Evolutionary conservation across 768 basidiomycete species (phyloP), one percentile per base, ranked within the genome.

Genomic region (Crepidotus variabilis): DNA sequence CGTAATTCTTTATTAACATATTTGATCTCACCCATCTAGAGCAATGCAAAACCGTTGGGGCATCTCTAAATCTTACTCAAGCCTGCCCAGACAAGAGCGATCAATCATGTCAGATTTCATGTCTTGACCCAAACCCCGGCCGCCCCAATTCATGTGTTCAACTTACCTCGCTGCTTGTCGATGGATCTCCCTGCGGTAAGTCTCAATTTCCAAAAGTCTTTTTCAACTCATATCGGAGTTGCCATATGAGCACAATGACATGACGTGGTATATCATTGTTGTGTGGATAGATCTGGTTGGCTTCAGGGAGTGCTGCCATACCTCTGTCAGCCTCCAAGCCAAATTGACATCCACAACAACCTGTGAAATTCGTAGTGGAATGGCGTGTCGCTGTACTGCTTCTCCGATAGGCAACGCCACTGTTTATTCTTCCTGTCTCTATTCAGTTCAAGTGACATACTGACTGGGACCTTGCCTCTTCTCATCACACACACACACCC

Each of bases 111-210:
- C 84, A 86, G 63, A 86, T 94, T 50, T 86, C 87, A 2, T 96
- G 92, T 68, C 80, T 85, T 66, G 86, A 89, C 71, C 92, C 92
- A 4, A 77, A 59, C 18, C 18, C 39, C 39, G 5, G 14, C 14
- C 68, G 69, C 13, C 52, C 79, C 13, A 79, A 82, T 57, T 78
- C 79, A 61, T 95, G 93, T 68, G 70, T 92, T 20, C 71, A 86
- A 39, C 74, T 94, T 49, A 85, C 87, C 54, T 81, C 89, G 2
- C 69, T 81, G 46, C 82, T 94, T 50, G 75, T 90, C 53, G 88
- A 92, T 67, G 93, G 92, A 21, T 91, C 89, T 28, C 85, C 90
- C 13, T 95, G 92, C 69, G 91, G 91, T 84, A 63, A 57, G 82
- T 75, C 50, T 51, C 51, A 24, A 39, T 57, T 52, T 49, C 52